Conservation (phyloP, 331 rosid species). For the Cydonia oblonga region DNA sequence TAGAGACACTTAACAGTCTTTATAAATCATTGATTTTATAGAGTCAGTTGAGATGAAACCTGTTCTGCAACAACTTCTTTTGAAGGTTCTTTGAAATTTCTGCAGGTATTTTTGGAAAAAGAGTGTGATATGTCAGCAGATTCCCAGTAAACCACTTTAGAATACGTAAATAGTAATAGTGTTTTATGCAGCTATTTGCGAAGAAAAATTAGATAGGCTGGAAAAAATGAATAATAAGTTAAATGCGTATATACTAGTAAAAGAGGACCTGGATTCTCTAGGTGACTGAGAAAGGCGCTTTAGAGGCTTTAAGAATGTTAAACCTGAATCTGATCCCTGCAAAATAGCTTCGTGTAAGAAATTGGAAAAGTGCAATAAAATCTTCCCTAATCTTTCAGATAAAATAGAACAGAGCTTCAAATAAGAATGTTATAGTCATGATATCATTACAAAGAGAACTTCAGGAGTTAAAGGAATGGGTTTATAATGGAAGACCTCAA, state of each 20-base stretch:
- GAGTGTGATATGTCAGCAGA: conserved; percentile 16
- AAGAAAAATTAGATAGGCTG: neutral
- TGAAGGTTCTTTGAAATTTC: conserved; percentile 36
- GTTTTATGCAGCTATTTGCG: neutral
- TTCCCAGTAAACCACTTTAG: neutral
- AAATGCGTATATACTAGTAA: conserved; percentile 4
- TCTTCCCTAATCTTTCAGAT: neutral
- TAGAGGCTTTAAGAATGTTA: conserved; percentile 39
- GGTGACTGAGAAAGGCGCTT: conserved; percentile 51
- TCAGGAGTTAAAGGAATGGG: neutral
- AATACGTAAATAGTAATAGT: neutral
- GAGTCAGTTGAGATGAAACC: neutral
- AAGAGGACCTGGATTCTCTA: conserved; percentile 38
- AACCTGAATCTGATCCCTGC: conserved; percentile 56
- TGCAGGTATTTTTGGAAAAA: conserved; percentile 32
- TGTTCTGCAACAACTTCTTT: conserved; percentile 36
- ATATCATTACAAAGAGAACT: neutral
- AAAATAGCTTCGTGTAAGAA: conserved; percentile 15
- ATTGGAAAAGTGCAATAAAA: conserved; percentile 1
- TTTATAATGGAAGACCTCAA: conserved; percentile 39
- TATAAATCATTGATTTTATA: neutral
- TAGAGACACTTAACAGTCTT: conserved; percentile 3
- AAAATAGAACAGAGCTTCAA: conserved; percentile 13
- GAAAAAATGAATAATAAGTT: neutral
- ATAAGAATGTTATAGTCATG: neutral